phyloP scores from a whole-genome alignment of 129 eudicot genomes.

The Lactuca saligna region DNA sequence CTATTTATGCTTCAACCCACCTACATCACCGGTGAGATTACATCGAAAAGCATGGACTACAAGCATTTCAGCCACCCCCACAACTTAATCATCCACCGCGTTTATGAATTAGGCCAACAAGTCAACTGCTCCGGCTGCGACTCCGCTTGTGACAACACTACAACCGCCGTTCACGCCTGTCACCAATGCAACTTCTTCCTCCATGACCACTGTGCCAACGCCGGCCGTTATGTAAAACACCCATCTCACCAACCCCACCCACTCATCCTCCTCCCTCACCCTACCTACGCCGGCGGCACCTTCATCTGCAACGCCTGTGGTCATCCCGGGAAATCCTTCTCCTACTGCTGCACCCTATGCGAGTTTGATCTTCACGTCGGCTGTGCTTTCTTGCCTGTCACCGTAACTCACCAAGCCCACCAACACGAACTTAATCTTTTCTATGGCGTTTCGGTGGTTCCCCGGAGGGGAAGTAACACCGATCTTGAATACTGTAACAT shows the following conservation, averaged over 20 bases:
- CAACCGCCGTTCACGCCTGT: constrained; percentile 52
- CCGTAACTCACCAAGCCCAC: constrained; percentile 48
- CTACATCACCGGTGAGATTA: neutral
- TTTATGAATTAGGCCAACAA: constrained; percentile 43
- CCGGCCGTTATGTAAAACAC: constrained; percentile 55
- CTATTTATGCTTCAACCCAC: neutral
- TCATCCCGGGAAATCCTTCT: constrained; percentile 40
- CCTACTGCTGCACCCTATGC: constrained; percentile 57
- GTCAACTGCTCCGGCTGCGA: constrained; percentile 60
- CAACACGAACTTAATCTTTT: constrained; percentile 45
- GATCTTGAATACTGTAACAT: constrained; percentile 39
- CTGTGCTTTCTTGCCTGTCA: constrained; percentile 59
- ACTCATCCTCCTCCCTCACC: constrained; percentile 57
- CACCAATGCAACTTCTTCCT: constrained; percentile 63
- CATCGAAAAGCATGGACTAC: constrained; percentile 49
- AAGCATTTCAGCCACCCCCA: constrained; percentile 81
- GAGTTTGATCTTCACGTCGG: constrained; percentile 65
- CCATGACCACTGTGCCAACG: constrained; percentile 68
- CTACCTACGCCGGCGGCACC: constrained; percentile 59
- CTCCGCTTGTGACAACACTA: constrained; percentile 31
- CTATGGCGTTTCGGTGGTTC: constrained; percentile 25
- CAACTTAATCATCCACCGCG: constrained; percentile 47
- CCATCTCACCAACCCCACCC: constrained; percentile 61
- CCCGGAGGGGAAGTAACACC: constrained; percentile 4
- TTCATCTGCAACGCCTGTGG: constrained; percentile 70